A percentile compares a stretch with the other conserved stretches of the same genome.
Evolutionary conservation across 2,329 filamentous ascomycete species (phyloP).

Genomic region (Ophiostoma sp.): DNA sequence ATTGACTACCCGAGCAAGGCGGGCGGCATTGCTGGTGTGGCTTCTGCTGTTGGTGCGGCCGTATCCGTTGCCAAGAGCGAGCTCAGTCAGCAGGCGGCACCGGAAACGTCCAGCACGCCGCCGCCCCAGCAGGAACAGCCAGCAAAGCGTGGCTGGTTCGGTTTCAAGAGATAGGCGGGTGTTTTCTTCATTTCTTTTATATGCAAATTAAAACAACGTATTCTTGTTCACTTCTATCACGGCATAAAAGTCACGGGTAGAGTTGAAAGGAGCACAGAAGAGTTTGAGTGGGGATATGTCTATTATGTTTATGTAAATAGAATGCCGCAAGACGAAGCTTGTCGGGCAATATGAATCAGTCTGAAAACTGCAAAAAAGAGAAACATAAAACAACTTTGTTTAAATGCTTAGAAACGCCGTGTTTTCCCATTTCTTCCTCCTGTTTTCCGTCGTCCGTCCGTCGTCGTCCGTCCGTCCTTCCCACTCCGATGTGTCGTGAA

Average conservation of each 20-base stretch:
- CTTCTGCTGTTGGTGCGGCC: conserved; percentile 3
- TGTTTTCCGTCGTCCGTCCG: too few species aligned
- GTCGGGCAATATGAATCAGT: too few species aligned
- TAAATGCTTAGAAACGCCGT: background rate
- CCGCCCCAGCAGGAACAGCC: conserved; percentile 41
- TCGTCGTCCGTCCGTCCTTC: too few species aligned
- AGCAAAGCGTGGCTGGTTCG: conserved; percentile 75
- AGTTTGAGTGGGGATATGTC: conserved; percentile 28
- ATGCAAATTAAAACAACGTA: background rate
- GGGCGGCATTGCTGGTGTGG: conserved; percentile 30
- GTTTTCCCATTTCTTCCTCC: too few species aligned
- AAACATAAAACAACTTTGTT: conserved; percentile 9
- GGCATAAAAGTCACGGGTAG: background rate
- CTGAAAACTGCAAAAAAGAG: background rate
- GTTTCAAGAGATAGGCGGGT: conserved; percentile 57
- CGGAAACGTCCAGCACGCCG: conserved; percentile 37
- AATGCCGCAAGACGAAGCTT: background rate
- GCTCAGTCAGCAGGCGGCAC: conserved; percentile 33
- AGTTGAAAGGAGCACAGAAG: background rate
- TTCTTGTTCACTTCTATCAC: background rate
- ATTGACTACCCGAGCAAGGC: conserved; percentile 79
- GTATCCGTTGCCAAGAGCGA: conserved; percentile 25
- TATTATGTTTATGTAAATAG: conserved; percentile 24
- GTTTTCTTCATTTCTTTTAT: background rate
- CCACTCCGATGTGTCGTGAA: too few species aligned